Base-by-base conservation (phyloP, 306 rosid species). In the Rubus idaeus region DNA sequence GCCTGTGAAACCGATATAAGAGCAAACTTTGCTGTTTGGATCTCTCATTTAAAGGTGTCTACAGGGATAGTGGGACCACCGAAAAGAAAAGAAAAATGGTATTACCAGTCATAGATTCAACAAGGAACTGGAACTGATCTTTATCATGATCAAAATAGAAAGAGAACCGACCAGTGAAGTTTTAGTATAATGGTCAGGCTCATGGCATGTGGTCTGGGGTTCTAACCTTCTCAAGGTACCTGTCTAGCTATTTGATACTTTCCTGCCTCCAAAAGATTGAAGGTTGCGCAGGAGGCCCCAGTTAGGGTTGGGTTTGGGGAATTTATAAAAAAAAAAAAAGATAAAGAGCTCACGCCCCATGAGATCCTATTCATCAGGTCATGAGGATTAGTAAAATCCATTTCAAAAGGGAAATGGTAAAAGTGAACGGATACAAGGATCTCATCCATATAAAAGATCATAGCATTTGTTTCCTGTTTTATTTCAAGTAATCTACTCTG, bases 401-500 rank as follows among this genome's bases (percentile, higher is more conserved):
- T 45, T 45, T 68, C 55, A 45, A 68, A 21, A 45, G 52, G n/a
- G 49, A 49, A 70, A 4, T 49, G 20, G 74, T 47, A 68, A 23
- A 23, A 7, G n/a, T 5, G 56, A 26, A 69, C 16, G 20, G 52
- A 52, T 35, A 37, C 8, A 35, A 35, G 21, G 30, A 39, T 65
- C 42, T 39, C 26, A 39, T 14, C 52, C 30, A 10, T 41, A n/a
- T 67, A 67, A 44, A 10, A 72, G 0, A 18, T 53, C 40, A 72
- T 39, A 11, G 65, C 50, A 73, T 72, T 63, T 72, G 16, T 71
- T 81, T 75, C 53, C 37, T 42, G 67, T 73, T 50, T 55, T 61
- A 60, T 70, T 70, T 40, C 14, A 60, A 10, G 67, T 21, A 12
- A 84, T 75, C 61, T 79, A 46, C 58, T 74, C 58, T 79, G 41